Evolutionary conservation across 805 yeast genomes (phyloP), one percentile per base, ranked within the genome.

Genomic region (Cyberlindnera lachancei): DNA sequence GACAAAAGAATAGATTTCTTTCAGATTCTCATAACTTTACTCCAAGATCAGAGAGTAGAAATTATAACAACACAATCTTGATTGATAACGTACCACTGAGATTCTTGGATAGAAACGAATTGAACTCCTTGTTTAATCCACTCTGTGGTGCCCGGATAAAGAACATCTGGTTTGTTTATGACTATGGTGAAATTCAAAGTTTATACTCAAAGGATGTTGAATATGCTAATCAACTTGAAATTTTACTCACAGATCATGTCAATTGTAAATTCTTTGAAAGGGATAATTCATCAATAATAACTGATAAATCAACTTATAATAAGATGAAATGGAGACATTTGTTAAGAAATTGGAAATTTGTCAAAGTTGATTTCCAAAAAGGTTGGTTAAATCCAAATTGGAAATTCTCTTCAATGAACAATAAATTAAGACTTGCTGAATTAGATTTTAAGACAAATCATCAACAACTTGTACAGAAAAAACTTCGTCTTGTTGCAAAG

Each of bases 121-220:
- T 59, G 7, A 29, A 32, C 2, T 25, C 34, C 3, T 35, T 51
- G 16, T 53, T 56, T 25, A 39, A 45, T 32, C 44, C 54, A 3
- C 50, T 60, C 1, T 27, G 39, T 19, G 56, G 76, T 5, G 78
- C 77, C 1, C 71, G 73, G 1, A 64, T 81, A 2, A 60, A 63
- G 10, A 61, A 63, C 16, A 56, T 82, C 1, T 79, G 87, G 85
- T 71, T 75, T 34, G 64, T 79, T 24, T 62, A 67, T 30, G 60
- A 69, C 26, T 64, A 58, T 40, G 43, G 56, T 5, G 55, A 54
- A n/a, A 50, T 75, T 15, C 55, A 58, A 11, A 19, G 26, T 4
- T 40, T 56, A 14, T 56, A 63, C 15, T 40, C 45, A 2, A 42
- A 50, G 9, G 63, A 64, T 29, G 33, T 44, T 3, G 33, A 41